Percentiles rank a stretch among this genome's conserved stretches.
Evolutionary conservation across 176 grass and related monocot species (phyloP).

Genomic region (Aegilops longissima): DNA sequence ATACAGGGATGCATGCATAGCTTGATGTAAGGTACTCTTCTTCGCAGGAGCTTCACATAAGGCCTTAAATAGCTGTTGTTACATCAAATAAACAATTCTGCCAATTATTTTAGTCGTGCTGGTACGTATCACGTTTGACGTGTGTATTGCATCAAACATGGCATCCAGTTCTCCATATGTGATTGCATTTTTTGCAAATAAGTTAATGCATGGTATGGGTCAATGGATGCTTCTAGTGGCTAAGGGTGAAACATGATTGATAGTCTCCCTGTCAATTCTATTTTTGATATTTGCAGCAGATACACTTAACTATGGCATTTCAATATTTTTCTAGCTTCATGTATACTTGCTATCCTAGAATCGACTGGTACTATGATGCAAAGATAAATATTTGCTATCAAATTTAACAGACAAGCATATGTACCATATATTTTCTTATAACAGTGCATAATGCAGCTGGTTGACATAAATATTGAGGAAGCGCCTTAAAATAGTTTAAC

Average conservation of each 20-base stretch:
- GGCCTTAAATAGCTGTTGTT: neutral
- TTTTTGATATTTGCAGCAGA: neutral
- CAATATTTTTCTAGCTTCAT: slow-evolving; percentile 1
- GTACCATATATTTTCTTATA: neutral
- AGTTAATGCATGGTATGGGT: slow-evolving; percentile 12
- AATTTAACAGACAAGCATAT: slow-evolving; percentile 8
- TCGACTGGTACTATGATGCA: neutral
- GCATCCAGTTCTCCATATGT: neutral
- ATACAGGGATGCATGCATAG: neutral
- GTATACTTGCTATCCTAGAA: neutral
- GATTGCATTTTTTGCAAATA: slow-evolving; percentile 17
- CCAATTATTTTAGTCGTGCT: neutral
- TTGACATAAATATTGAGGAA: neutral
- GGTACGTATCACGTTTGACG: neutral
- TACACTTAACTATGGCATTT: neutral
- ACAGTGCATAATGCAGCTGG: slow-evolving; percentile 1
- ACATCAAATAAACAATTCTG: neutral
- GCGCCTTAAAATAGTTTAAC: neutral
- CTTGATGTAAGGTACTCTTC: neutral
- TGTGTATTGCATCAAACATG: neutral
- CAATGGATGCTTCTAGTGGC: neutral
- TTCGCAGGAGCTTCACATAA: neutral
- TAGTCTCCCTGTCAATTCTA: neutral
- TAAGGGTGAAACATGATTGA: neutral
- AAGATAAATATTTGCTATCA: slow-evolving; percentile 3